Conservation (phyloP, 306 rosid species). For the Arachis hypogaea region DNA sequence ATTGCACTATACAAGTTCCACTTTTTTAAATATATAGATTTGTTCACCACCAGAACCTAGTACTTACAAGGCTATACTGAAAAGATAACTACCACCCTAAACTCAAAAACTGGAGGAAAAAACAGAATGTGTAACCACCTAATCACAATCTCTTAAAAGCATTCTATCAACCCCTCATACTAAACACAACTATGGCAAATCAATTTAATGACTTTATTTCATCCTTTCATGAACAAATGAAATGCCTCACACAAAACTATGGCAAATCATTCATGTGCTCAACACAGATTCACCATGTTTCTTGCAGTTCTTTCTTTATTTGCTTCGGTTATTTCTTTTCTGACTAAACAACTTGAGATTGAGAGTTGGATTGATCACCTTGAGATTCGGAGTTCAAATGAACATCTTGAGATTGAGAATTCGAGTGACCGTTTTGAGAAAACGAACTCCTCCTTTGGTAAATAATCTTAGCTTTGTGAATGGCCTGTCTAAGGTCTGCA, state of each 20-base stretch:
- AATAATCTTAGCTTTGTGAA: conserved; percentile 44
- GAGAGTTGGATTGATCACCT: conserved; percentile 44
- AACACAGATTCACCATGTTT: conserved; percentile 16
- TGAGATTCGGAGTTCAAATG: conserved; percentile 44
- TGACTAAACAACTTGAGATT: conserved; percentile 41
- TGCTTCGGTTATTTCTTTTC: conserved; percentile 26
- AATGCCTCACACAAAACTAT: conserved; percentile 36
- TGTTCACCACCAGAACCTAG: conserved; percentile 37
- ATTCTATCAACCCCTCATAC: background rate
- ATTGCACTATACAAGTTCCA: conserved; percentile 39
- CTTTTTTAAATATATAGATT: conserved; percentile 7
- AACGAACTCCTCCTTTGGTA: conserved; percentile 45
- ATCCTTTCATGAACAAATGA: conserved; percentile 53
- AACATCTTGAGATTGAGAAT: conserved; percentile 34
- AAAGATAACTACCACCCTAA: background rate
- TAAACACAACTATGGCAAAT: conserved; percentile 24
- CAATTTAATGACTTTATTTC: conserved; percentile 29
- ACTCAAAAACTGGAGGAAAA: too few relatives aligned
- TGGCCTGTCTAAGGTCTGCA: conserved; percentile 49
- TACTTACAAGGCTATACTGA: conserved; percentile 43
- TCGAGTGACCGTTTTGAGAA: conserved; percentile 41
- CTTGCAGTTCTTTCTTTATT: conserved; percentile 8
- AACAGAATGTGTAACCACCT: background rate
- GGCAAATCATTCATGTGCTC: conserved; percentile 7
- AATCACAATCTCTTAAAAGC: conserved; percentile 29